Evolutionary conservation across 1,284 basidiomycete species (phyloP), one percentile per base, ranked within the genome.

Genomic region (Hemileia vastatrix): DNA sequence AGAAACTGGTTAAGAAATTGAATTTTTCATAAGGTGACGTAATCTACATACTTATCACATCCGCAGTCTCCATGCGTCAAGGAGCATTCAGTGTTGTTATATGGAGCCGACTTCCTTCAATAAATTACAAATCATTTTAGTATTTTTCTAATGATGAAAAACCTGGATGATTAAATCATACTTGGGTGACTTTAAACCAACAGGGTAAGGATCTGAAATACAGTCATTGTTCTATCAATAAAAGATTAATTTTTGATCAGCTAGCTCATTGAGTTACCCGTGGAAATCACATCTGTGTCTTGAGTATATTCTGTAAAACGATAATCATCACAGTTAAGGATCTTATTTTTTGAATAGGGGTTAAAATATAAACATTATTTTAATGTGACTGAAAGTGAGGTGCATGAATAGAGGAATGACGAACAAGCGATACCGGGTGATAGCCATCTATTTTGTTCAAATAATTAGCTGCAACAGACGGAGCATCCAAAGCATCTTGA

Each of bases 301-400:
- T 45, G 24, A 32, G 60, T 62, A 32, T 49, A 62, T 19, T 55
- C 45, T 40, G 51, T 19, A 27, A 62, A 62, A 19, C 40, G 36
- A 40, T 54, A 62, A 50, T 62, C 53, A 50, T 62, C 36, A 50
- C 60, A 62, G 24, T 44, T 62, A 27, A 62, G 24, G 31, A 47
- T 54, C 60, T 62, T 32, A 15, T 40, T 5, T n/a, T n/a, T n/a
- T n/a, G n/a, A 52, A 44, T 31, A 9, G 21, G 21, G 32, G 6
- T 6, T 2, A 3, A 9, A 23, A 32, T 9, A 21, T 4, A 21
- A 53, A 53, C 21, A 24, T 19, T 36, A n/a, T 36, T 5, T 9
- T 43, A 50, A 24, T 18, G 18, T 44, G 18, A 9, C 23, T 21
- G 11, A 8, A 13, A 23, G 24, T 21, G 31, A 51, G 9, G 33